Evolutionary conservation across 169 alveolate genomes (phyloP).

Genomic region (Perkinsus chesapeaki): DNA sequence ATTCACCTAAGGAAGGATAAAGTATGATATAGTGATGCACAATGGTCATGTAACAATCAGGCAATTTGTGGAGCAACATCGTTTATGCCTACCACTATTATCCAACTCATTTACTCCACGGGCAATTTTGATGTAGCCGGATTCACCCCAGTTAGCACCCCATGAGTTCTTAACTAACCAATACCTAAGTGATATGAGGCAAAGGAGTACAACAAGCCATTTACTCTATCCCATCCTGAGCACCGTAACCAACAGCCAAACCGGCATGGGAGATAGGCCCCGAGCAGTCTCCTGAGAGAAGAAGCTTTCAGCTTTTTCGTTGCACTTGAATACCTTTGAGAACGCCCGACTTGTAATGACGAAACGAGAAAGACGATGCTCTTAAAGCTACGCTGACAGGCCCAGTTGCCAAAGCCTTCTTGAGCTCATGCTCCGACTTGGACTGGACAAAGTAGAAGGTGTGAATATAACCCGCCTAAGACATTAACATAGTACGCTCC

Average conservation of each 20-base stretch:
- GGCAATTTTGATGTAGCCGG: conserved; percentile 64
- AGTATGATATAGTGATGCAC: no score
- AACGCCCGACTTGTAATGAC: background rate
- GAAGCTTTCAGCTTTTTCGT: background rate
- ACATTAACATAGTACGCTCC: no score
- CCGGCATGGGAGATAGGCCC: background rate
- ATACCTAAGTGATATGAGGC: conserved; percentile 41
- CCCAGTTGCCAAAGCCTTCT: background rate
- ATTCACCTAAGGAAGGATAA: no score
- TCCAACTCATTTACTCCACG: conserved; percentile 38
- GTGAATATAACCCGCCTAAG: background rate
- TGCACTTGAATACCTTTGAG: background rate
- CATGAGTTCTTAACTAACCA: conserved; percentile 82
- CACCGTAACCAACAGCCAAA: background rate
- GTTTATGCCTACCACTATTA: no score
- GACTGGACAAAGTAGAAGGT: background rate
- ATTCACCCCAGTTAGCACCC: conserved; percentile 80
- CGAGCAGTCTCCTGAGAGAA: background rate
- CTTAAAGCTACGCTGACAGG: background rate
- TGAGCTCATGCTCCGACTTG: background rate
- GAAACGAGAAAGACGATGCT: background rate
- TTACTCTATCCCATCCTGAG: background rate
- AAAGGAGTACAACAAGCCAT: conserved; percentile 5
- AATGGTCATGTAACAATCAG: no score
- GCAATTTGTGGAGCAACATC: no score